phyloP scores from a whole-genome alignment of 345 rosid genomes.

The Eucalyptus urophylla region DNA sequence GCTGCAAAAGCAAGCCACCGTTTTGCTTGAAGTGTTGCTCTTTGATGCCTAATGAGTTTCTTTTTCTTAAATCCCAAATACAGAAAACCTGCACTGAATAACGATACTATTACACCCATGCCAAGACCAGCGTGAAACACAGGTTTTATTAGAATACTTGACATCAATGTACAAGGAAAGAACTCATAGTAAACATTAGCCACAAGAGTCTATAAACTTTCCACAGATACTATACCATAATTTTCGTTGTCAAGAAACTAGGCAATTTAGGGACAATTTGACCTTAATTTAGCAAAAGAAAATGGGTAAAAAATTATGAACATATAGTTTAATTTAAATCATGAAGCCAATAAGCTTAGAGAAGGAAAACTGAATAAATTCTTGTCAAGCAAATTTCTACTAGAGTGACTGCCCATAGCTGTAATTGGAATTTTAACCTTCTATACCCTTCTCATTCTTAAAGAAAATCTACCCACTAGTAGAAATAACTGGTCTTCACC shows the following conservation, averaged over 20 bases:
- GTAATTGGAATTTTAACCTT: background rate
- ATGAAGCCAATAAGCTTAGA: background rate
- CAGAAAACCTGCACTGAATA: background rate
- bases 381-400: background rate
- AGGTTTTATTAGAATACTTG: background rate
- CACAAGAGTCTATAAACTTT: background rate
- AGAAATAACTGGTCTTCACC: background rate
- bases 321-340: background rate
- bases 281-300: background rate
- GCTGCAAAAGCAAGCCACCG: constrained; percentile 20
- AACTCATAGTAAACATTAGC: background rate
- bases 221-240: rapidly evolving
- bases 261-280: background rate
- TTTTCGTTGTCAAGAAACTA: background rate
- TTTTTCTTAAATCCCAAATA: background rate
- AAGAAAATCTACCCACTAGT: background rate
- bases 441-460: background rate
- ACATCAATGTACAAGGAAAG: background rate
- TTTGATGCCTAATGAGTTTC: background rate
- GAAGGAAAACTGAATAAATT: background rate
- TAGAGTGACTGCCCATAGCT: background rate
- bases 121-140: background rate
- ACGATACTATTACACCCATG: background rate
- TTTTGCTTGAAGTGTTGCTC: constrained; percentile 10
- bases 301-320: background rate